These are phyloP conservation scores for Aspergillus novoparasiticus DNA, from an alignment of 2,329 filamentous ascomycete species.

Conservation along the genomic window DNA sequence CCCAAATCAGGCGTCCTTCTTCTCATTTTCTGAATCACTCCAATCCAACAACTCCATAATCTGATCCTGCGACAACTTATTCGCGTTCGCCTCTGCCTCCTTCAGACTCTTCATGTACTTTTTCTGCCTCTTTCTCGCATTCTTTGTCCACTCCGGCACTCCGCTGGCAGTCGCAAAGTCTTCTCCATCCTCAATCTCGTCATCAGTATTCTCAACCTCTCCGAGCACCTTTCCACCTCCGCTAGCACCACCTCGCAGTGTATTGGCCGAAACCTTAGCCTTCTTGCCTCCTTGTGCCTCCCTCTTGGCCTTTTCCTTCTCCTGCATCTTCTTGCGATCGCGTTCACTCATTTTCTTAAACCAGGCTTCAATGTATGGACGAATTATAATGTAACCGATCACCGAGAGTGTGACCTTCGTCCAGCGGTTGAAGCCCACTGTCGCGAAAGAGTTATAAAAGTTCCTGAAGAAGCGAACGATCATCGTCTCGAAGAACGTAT, in stretches of 20 bases:
- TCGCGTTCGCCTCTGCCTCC: constrained; percentile 62
- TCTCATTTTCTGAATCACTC: constrained; percentile 46
- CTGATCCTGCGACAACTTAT: constrained; percentile 73
- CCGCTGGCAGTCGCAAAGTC: constrained; percentile 48
- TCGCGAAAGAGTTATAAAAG: constrained; percentile 44
- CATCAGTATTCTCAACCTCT: constrained; percentile 42
- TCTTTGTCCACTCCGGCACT: constrained; percentile 66
- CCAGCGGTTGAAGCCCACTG: constrained; percentile 50
- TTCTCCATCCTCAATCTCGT: constrained; percentile 48
- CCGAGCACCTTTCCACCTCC: constrained; percentile 53
- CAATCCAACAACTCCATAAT: constrained; percentile 69
- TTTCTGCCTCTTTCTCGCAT: constrained; percentile 69
- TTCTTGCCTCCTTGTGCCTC: constrained; percentile 47
- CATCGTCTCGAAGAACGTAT: constrained; percentile 26
- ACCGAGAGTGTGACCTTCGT: constrained; percentile 72
- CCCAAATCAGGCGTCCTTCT: constrained; percentile 20
- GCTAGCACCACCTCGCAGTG: constrained; percentile 61
- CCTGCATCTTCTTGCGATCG: constrained; percentile 46
- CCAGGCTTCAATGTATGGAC: constrained; percentile 72
- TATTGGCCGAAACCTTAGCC: constrained; percentile 65
- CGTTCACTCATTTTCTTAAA: constrained; percentile 58
- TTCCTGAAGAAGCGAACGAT: constrained; percentile 42
- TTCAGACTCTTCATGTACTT: constrained; percentile 67
- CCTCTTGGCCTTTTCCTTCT: constrained; percentile 61
- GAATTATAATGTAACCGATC: constrained; percentile 71